Percentiles rank a stretch among this genome's conserved stretches.
Evolutionary conservation across 768 basidiomycete species (phyloP).

Genomic region (Cantharellus anzutake): DNA sequence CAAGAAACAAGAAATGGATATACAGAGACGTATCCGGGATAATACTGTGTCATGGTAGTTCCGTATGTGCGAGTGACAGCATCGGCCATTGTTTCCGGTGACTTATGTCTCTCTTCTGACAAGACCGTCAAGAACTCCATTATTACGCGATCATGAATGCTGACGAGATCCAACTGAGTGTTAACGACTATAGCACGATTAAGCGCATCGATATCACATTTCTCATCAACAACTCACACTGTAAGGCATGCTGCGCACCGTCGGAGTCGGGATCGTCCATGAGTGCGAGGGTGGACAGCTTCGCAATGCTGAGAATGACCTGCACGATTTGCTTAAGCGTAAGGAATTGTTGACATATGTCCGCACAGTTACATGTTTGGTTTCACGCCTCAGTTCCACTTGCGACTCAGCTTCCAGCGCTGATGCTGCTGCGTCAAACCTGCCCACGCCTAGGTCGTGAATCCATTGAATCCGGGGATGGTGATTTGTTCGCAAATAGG

Average conservation of each 20-base stretch:
- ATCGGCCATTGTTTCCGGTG: slow-evolving; percentile 42
- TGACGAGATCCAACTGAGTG: slow-evolving; percentile 51
- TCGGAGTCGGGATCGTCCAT: slow-evolving; percentile 7
- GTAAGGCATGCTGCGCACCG: not conserved
- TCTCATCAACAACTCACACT: slow-evolving; percentile 68
- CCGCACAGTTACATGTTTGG: slow-evolving; percentile 48
- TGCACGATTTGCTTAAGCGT: slow-evolving; percentile 15
- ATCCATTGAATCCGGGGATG: slow-evolving; percentile 66
- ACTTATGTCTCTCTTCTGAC: slow-evolving; percentile 1
- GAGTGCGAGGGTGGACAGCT: slow-evolving; percentile 29
- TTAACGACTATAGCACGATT: not conserved
- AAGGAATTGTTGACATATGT: not conserved
- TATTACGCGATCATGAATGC: slow-evolving; percentile 55
- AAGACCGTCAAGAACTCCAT: slow-evolving; percentile 33
- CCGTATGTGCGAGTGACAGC: slow-evolving; percentile 32
- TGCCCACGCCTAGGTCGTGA: slow-evolving; percentile 51
- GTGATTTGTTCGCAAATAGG: slow-evolving; percentile 42
- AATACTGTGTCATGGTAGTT: slow-evolving; percentile 13
- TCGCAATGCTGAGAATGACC: slow-evolving; percentile 84
- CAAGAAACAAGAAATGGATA: slow-evolving; percentile 3
- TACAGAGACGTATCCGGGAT: slow-evolving; percentile 35
- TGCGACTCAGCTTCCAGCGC: slow-evolving; percentile 45
- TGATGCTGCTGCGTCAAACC: slow-evolving; percentile 43
- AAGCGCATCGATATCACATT: slow-evolving; percentile 8
- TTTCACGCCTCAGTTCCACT: slow-evolving; percentile 35